Evolutionary conservation across 1,139 yeast species (phyloP), one percentile per base, ranked within the genome.

Genomic region (Candida sanyaensis): DNA sequence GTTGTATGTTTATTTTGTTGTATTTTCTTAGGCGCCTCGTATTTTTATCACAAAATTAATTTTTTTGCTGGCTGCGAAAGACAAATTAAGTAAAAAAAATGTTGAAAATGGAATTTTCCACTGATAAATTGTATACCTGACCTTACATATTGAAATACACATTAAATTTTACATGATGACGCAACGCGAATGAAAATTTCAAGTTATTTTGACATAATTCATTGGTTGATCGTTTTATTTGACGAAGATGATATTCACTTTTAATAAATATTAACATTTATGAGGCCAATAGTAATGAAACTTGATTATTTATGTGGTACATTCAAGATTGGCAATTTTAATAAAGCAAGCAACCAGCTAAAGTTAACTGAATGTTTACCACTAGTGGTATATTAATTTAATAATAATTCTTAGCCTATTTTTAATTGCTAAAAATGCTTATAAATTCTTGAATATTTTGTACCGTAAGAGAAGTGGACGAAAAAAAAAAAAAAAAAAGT

Each of bases 11-110:
- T 28, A 21, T 24, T 12, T 31, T 30, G 11, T 21, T 17, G 9
- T 32, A 32, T 27, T 33, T 32, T 27, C 37, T 27, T 52, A 56
- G 29, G 42, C 13, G 13, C 13, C 32, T 37, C 37, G 38, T 26
- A 60, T 61, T 53, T 36, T 36, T 44, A 33, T 21, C 44, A 52
- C 51, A 48, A 52, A 44, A 30, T 17, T 17, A 9, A 12, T 28
- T 33, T 30, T 28, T 29, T 33, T 37, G 46, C 46, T 44, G 46
- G 46, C 37, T 37, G 46, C 46, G 43, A 48, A 37, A 45, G 51
- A 49, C 52, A 34, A 47, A 45, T 27, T 37, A 33, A 39, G 43
- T 33, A 38, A 30, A 9, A 37, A 33, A 46, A 47, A 58, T 54
- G 37, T 34, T 17, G 21, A 21, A 23, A 8, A 21, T 32, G 17